Percentiles rank a stretch among this genome's conserved stretches.
phyloP scores from a whole-genome alignment of 2,329 filamentous ascomycete genomes.

The Hypocreales sp. region DNA sequence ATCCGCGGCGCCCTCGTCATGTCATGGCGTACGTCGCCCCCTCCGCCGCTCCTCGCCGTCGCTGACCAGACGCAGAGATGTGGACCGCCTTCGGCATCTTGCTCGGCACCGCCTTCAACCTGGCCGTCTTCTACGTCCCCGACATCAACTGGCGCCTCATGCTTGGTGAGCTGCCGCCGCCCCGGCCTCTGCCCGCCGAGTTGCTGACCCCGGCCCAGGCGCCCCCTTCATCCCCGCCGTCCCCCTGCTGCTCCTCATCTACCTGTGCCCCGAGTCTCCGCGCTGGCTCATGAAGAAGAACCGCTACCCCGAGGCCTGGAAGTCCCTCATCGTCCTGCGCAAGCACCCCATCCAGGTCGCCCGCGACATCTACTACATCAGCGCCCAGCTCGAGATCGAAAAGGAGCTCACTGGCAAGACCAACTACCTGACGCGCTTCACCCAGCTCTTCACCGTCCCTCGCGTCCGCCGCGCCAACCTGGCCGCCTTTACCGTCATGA shows the following conservation, averaged over 20 bases:
- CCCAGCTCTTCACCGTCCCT: slow-evolving; percentile 51
- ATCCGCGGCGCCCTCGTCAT: slow-evolving; percentile 66
- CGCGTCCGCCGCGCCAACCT: slow-evolving; percentile 55
- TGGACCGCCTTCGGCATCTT: slow-evolving; percentile 43
- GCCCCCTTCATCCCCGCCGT: slow-evolving; percentile 46
- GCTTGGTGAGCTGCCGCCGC: slow-evolving; percentile 22
- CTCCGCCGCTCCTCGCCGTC: background rate
- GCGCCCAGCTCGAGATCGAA: slow-evolving; percentile 26
- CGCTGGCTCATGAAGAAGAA: slow-evolving; percentile 52
- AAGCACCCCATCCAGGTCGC: slow-evolving; percentile 39
- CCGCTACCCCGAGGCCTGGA: slow-evolving; percentile 43
- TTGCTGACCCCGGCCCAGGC: slow-evolving; percentile 1
- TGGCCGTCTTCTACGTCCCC: slow-evolving; percentile 11
- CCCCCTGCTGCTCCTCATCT: slow-evolving; percentile 36
- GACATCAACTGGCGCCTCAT: slow-evolving; percentile 21
- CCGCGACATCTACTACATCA: slow-evolving; percentile 42
- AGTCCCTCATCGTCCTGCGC: slow-evolving; percentile 33
- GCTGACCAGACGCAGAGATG: slow-evolving; percentile 28
- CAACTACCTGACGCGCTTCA: slow-evolving; percentile 30
- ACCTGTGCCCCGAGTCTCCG: slow-evolving; percentile 48
- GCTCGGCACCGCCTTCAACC: slow-evolving; percentile 24
- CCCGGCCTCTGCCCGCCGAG: background rate
- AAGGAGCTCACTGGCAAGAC: slow-evolving; percentile 20
- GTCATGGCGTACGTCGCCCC: slow-evolving; percentile 42
- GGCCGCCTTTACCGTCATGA: slow-evolving; percentile 70